Evolutionary conservation across 805 yeast species (phyloP), one percentile per base, ranked within the genome.

Genomic region (Wickerhamomyces kurtzmanii): DNA sequence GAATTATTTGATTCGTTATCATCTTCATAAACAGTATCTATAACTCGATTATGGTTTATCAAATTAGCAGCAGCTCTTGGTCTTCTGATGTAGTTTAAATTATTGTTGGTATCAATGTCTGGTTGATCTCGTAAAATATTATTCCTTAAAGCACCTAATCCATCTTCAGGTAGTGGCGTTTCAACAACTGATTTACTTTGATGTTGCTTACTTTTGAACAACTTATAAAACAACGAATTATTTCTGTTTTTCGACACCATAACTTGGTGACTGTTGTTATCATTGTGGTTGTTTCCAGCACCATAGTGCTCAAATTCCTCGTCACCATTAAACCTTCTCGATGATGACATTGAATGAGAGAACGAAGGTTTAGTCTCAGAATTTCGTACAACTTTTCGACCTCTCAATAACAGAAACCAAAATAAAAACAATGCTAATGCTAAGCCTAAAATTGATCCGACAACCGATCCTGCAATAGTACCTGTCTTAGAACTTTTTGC

Each of bases 11-110:
- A 20, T 26, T 46, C 49, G 2, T 38, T 27, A 9, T 43, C 51
- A n/a, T n/a, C n/a, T 28, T 46, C 51, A 21, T 37, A 32, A n/a
- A 46, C 48, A 1, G 51, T 46, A 13, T 46, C 49, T 11, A 44
- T 44, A 3, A 38, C 37, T 18, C 47, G 31, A 1, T 16, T 9
- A 2, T 26, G 19, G 26, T 12, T 15, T 20, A 20, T 9, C 17
- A 16, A 5, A 23, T 12, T 8, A 6, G 6, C 15, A 23, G 23
- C n/a, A n/a, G n/a, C n/a, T n/a, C n/a, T n/a, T n/a, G n/a, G n/a
- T n/a, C n/a, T n/a, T n/a, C n/a, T n/a, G n/a, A n/a, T n/a, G n/a
- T n/a, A n/a, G n/a, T n/a, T n/a, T n/a, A n/a, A n/a, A n/a, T n/a
- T n/a, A n/a, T n/a, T n/a, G n/a, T n/a, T n/a, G n/a, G n/a, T n/a